Conservation (phyloP, 73 alveolate genomes). For the Stentor roeselii region DNA sequence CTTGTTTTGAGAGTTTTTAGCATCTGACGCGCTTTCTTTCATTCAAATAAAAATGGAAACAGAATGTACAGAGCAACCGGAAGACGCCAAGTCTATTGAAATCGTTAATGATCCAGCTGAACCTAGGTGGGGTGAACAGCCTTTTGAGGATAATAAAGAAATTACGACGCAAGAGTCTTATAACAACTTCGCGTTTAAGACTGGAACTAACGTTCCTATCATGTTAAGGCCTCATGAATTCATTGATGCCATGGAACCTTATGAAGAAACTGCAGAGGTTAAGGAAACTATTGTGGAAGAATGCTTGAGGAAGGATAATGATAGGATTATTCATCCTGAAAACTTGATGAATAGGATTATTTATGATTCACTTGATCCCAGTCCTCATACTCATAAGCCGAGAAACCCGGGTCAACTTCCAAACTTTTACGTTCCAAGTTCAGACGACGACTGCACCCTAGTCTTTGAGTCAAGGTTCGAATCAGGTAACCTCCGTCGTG, state of each 20-base stretch:
- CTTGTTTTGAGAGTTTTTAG: too few relatives aligned
- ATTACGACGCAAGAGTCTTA: neutral
- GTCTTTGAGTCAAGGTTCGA: constrained; percentile 85
- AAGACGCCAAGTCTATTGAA: too few relatives aligned
- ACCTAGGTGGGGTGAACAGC: too few relatives aligned
- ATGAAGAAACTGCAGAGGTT: constrained; percentile 44
- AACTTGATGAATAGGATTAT: constrained; percentile 75
- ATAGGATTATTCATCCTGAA: constrained; percentile 74
- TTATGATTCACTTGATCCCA: constrained; percentile 77
- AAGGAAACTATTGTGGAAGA: constrained; percentile 68
- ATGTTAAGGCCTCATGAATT: constrained; percentile 14
- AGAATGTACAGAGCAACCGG: too few relatives aligned
- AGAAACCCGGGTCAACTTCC: constrained; percentile 41
- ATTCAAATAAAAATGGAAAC: too few relatives aligned
- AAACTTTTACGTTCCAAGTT: constrained; percentile 51
- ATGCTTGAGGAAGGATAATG: constrained; percentile 60
- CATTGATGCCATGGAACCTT: constrained; percentile 31
- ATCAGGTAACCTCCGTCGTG: constrained; percentile 95
- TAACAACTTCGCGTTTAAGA: neutral
- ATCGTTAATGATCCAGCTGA: too few relatives aligned
- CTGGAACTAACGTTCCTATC: constrained; percentile 46
- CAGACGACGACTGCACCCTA: constrained; percentile 61
- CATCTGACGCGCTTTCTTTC: too few relatives aligned
- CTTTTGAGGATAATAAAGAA: neutral
- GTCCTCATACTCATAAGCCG: constrained; percentile 44